phyloP scores from a whole-genome alignment of 352 stramenopile species.

The Globisporangium camurandrum region DNA sequence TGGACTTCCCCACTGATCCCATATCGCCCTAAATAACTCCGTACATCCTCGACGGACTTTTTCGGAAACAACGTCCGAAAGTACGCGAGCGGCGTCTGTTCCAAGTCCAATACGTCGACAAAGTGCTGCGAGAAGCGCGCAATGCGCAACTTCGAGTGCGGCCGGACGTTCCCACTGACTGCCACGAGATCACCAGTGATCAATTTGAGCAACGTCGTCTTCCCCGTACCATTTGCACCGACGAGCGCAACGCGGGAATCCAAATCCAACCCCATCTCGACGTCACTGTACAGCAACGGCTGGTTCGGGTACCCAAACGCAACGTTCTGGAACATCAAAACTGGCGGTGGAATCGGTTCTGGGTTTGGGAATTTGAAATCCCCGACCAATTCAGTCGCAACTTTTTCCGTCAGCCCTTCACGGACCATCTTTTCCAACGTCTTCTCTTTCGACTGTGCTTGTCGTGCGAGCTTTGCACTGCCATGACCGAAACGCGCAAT shows the following conservation, averaged over 20 bases:
- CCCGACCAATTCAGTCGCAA: conserved; percentile 74
- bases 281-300: conserved; percentile 87
- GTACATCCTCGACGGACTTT: conserved; percentile 92
- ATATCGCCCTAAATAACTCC: conserved; percentile 95
- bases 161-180: conserved; percentile 91
- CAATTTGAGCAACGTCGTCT: conserved; percentile 97
- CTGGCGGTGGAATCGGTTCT: conserved; percentile 90
- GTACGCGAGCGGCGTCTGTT: conserved; percentile 94
- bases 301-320: conserved; percentile 93
- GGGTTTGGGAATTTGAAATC: conserved; percentile 97
- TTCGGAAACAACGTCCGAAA: conserved; percentile 91
- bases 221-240: conserved; percentile 94
- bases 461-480: conserved; percentile 94
- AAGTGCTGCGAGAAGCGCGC: conserved; percentile 98
- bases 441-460: conserved; percentile 97
- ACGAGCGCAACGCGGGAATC: conserved; percentile 97
- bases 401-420: conserved; percentile 92
- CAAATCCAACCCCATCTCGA: conserved; percentile 96
- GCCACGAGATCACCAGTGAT: conserved; percentile 94
- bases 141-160: conserved; percentile 95
- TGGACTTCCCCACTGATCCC: conserved; percentile 95
- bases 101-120: conserved; percentile 96
- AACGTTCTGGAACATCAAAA: conserved; percentile 97
- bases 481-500: conserved; percentile 98
- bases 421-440: conserved; percentile 98